Conservation (phyloP, 2,329 filamentous ascomycete species). For the Cylindrodendrum hubeiense region DNA sequence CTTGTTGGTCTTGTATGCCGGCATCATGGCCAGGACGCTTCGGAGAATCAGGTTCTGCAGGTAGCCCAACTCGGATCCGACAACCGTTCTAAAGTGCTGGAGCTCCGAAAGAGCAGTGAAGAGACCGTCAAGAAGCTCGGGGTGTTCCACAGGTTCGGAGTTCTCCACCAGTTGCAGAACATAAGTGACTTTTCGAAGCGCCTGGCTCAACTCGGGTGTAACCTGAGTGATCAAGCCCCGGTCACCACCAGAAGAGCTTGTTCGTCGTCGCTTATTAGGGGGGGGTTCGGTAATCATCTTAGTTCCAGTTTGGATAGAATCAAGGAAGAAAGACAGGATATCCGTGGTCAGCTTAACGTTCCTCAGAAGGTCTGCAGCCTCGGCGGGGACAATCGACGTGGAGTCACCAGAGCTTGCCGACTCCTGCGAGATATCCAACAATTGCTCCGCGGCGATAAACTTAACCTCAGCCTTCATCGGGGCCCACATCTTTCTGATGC, state of each 20-base stretch:
- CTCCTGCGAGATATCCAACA: slow-evolving; percentile 72
- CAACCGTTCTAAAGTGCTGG: slow-evolving; percentile 83
- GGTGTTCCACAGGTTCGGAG: slow-evolving; percentile 80
- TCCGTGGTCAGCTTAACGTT: slow-evolving; percentile 79
- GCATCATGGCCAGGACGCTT: slow-evolving; percentile 86
- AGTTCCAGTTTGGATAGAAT: slow-evolving; percentile 79
- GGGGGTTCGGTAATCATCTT: slow-evolving; percentile 79
- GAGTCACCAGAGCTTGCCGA: slow-evolving; percentile 48
- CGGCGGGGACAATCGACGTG: slow-evolving; percentile 58
- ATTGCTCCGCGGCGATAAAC: slow-evolving; percentile 68
- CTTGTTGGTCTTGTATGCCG: slow-evolving; percentile 75
- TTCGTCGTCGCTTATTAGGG: slow-evolving; percentile 82
- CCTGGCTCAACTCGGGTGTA: slow-evolving; percentile 73
- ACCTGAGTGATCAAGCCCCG: slow-evolving; percentile 71
- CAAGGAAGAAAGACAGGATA: slow-evolving; percentile 78
- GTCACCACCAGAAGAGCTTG: slow-evolving; percentile 78
- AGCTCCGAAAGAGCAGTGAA: slow-evolving; percentile 90
- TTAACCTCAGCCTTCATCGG: slow-evolving; percentile 75
- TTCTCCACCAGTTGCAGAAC: slow-evolving; percentile 90
- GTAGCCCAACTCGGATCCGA: slow-evolving; percentile 90
- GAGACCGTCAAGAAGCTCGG: slow-evolving; percentile 80
- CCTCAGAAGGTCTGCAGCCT: slow-evolving; percentile 79
- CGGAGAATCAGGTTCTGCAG: slow-evolving; percentile 87
- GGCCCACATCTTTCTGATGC: slow-evolving; percentile 79
- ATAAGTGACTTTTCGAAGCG: slow-evolving; percentile 83